phyloP scores from a whole-genome alignment of 345 rosid genomes.

The Gossypium bickii region DNA sequence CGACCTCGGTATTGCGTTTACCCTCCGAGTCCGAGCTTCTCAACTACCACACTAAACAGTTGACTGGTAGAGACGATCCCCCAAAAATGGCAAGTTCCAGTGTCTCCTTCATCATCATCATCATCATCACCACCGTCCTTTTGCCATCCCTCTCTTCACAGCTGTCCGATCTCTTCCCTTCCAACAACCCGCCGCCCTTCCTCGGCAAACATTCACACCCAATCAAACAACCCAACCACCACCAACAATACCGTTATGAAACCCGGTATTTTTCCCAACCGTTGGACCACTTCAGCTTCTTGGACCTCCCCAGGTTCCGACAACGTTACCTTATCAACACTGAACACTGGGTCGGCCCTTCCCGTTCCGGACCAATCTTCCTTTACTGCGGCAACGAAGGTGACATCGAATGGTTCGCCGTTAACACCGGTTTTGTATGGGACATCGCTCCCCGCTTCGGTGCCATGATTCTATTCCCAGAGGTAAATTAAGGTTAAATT shows the following conservation, averaged over 20 bases:
- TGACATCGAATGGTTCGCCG: conserved; percentile 63
- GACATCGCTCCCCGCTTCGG: conserved; percentile 51
- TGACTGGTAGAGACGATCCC: neutral
- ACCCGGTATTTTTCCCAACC: conserved; percentile 42
- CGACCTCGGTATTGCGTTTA: neutral
- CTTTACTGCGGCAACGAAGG: conserved; percentile 65
- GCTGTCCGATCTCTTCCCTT: neutral
- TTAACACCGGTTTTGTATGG: conserved; percentile 57
- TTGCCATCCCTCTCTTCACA: conserved; percentile 15
- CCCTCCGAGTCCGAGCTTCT: neutral
- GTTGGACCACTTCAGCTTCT: conserved; percentile 62
- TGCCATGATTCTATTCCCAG: conserved; percentile 54
- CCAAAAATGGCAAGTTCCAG: conserved; percentile 34
- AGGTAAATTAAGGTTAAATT: conserved; percentile 21
- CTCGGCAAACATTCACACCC: conserved; percentile 25
- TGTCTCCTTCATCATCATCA: neutral
- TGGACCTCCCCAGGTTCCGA: conserved; percentile 33
- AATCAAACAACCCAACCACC: conserved; percentile 2
- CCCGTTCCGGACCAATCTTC: conserved; percentile 45
- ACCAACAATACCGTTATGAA: conserved; percentile 31
- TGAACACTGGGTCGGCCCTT: conserved; percentile 48
- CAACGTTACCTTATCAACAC: conserved; percentile 50
- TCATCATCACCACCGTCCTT: conserved; percentile 18
- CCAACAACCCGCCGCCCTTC: conserved; percentile 26
- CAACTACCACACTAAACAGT: neutral